These are phyloP conservation scores for Vanrija sp. DNA, from an alignment of 1,284 basidiomycete genomes.

Conservation along the genomic window DNA sequence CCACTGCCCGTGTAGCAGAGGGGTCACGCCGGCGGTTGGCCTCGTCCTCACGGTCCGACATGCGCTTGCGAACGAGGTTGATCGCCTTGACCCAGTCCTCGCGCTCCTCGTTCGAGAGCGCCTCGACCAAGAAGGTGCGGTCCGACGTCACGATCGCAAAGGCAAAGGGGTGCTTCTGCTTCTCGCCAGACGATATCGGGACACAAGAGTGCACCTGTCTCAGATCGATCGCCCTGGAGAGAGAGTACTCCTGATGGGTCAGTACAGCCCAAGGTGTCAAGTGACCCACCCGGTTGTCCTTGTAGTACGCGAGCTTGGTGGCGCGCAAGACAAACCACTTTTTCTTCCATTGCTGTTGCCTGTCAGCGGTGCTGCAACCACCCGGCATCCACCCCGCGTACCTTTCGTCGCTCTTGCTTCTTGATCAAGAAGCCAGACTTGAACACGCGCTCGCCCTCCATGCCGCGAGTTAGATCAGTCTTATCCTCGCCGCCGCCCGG, in stretches of 20 bases:
- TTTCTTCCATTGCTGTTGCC: slow-evolving; percentile 87
- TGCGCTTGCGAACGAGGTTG: slow-evolving; percentile 66
- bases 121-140: slow-evolving; percentile 90
- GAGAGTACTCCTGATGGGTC: slow-evolving; percentile 68
- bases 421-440: slow-evolving; percentile 91
- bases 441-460: slow-evolving; percentile 70
- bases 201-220: slow-evolving; percentile 87
- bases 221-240: slow-evolving; percentile 84
- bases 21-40: slow-evolving; percentile 10
- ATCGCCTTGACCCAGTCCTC: slow-evolving; percentile 80
- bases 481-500: slow-evolving; percentile 57
- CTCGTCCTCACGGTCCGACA: slow-evolving; percentile 51
- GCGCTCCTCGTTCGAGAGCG: slow-evolving; percentile 66
- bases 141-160: slow-evolving; percentile 89
- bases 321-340: slow-evolving; percentile 95
- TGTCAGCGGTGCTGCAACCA: neutral
- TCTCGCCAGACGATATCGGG: slow-evolving; percentile 57
- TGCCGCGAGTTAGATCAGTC: slow-evolving; percentile 56
- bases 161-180: slow-evolving; percentile 85
- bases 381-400: slow-evolving; percentile 45
- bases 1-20: neutral
- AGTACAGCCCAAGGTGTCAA: neutral
- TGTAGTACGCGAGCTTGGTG: slow-evolving; percentile 93
- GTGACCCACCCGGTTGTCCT: slow-evolving; percentile 62
- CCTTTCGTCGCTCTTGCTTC: slow-evolving; percentile 95